Evolutionary conservation across 495 filamentous ascomycete species (phyloP).

Genomic region (Immersiella caudata): DNA sequence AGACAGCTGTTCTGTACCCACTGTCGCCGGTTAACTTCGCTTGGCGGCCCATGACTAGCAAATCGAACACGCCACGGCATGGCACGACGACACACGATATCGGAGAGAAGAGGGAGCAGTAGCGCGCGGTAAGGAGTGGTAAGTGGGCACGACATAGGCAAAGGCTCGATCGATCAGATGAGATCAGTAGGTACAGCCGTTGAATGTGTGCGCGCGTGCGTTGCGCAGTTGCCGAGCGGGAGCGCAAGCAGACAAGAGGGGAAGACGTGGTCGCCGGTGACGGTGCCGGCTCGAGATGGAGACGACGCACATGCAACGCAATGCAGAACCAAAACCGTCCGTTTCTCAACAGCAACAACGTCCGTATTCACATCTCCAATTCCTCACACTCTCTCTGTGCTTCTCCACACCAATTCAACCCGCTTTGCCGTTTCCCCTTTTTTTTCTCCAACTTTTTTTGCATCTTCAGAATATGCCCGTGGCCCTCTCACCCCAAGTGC

Average conservation of each 20-base stretch:
- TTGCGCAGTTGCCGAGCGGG: background rate
- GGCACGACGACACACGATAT: background rate
- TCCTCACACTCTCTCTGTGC: conserved; percentile 16
- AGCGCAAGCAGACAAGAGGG: background rate
- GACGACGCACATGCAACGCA: background rate
- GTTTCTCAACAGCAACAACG: background rate
- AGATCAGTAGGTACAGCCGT: background rate
- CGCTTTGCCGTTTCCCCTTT: background rate
- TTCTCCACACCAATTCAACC: conserved; percentile 11
- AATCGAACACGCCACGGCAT: background rate
- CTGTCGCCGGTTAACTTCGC: too few species aligned
- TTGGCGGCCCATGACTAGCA: too few species aligned
- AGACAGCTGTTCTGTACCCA: too few species aligned
- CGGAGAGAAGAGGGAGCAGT: background rate
- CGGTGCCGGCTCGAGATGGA: background rate
- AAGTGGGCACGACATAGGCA: background rate
- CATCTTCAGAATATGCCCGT: conserved; percentile 17
- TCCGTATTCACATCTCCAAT: background rate
- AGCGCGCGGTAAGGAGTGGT: background rate
- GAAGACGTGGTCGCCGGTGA: background rate
- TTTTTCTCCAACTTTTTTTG: conserved; percentile 26
- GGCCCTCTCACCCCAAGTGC: conserved; percentile 25
- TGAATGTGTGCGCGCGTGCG: background rate
- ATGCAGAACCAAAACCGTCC: background rate
- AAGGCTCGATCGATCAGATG: background rate